Percentiles rank a stretch among this genome's conserved stretches.
These are phyloP conservation scores for Paecilomyces fulvus DNA, from an alignment of 2,329 filamentous ascomycete genomes.

Conservation along the genomic window DNA sequence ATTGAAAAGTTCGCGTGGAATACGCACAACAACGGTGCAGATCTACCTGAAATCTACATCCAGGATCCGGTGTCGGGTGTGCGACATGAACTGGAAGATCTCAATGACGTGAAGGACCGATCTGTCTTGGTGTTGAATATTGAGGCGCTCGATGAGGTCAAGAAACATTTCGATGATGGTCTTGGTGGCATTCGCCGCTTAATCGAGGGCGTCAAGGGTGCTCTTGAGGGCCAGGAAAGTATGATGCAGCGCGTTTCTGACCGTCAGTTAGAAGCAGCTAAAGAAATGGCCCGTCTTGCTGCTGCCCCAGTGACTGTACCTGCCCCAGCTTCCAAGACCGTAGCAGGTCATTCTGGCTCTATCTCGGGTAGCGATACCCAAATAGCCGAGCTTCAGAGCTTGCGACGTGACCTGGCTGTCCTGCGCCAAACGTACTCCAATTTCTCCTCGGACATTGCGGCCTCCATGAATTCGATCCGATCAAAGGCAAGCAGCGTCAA, in stretches of 20 bases:
- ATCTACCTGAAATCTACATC: constrained; percentile 94
- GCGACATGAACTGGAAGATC: constrained; percentile 91
- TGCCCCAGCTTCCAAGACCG: constrained; percentile 22
- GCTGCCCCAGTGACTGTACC: constrained; percentile 31
- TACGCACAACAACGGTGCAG: constrained; percentile 83
- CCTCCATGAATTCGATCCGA: constrained; percentile 76
- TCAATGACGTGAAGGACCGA: constrained; percentile 86
- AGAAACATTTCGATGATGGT: constrained; percentile 90
- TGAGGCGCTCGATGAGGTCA: constrained; percentile 89
- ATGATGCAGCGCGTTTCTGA: constrained; percentile 82
- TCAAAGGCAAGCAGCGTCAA: constrained; percentile 77
- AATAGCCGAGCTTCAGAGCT: constrained; percentile 66
- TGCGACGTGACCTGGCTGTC: constrained; percentile 82
- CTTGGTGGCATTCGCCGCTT: constrained; percentile 70
- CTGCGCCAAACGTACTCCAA: constrained; percentile 87
- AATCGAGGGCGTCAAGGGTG: constrained; percentile 77
- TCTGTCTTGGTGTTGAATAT: constrained; percentile 93
- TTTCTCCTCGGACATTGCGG: constrained; percentile 80
- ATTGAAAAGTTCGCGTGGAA: constrained; percentile 99
- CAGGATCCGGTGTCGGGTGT: constrained; percentile 93
- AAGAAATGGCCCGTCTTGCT: constrained; percentile 67
- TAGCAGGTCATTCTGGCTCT: constrained; percentile 16
- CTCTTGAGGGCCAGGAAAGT: constrained; percentile 72
- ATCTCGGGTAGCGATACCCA: constrained; percentile 48
- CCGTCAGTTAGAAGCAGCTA: constrained; percentile 78